Percentiles rank a stretch among this genome's conserved stretches.
phyloP scores from a whole-genome alignment of 495 filamentous ascomycete species.

The Trichoderma reesei region DNA sequence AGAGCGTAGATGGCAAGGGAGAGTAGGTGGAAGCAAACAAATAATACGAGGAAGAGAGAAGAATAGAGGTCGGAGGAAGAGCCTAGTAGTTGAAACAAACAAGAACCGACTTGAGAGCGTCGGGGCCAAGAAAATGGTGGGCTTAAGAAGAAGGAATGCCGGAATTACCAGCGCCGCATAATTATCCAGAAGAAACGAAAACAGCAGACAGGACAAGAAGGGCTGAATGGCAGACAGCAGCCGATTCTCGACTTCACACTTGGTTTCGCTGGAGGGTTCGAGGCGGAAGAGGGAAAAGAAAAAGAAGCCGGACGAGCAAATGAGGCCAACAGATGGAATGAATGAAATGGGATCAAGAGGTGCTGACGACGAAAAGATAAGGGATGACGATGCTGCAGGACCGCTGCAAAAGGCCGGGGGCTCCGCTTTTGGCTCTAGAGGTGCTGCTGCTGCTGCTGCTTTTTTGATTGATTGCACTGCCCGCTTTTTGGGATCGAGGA shows the following conservation, averaged over 20 bases:
- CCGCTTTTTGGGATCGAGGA: too few relatives aligned
- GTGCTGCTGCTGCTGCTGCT: too few relatives aligned
- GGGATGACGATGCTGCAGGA: background rate
- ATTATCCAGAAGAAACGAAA: background rate
- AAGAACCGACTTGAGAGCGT: too few relatives aligned
- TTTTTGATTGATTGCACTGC: too few relatives aligned
- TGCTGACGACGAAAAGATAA: background rate
- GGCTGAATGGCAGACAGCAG: background rate
- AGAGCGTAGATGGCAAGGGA: too few relatives aligned
- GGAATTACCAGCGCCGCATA: background rate
- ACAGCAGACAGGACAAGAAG: background rate
- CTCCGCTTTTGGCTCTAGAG: background rate
- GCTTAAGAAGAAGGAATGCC: too few relatives aligned
- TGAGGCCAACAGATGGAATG: too few relatives aligned
- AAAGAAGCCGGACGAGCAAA: too few relatives aligned
- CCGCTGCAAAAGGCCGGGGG: constrained; percentile 5
- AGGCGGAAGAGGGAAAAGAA: background rate
- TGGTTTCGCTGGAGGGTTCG: background rate
- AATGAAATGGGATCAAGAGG: too few relatives aligned
- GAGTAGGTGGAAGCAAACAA: background rate
- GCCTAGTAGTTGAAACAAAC: too few relatives aligned
- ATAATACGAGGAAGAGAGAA: background rate
- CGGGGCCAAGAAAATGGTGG: too few relatives aligned
- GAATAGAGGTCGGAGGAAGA: background rate
- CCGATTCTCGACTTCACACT: background rate